Evolutionary conservation across 2,329 filamentous ascomycete genomes (phyloP), one percentile per base, ranked within the genome.

Genomic region (Colletotrichum sp.): DNA sequence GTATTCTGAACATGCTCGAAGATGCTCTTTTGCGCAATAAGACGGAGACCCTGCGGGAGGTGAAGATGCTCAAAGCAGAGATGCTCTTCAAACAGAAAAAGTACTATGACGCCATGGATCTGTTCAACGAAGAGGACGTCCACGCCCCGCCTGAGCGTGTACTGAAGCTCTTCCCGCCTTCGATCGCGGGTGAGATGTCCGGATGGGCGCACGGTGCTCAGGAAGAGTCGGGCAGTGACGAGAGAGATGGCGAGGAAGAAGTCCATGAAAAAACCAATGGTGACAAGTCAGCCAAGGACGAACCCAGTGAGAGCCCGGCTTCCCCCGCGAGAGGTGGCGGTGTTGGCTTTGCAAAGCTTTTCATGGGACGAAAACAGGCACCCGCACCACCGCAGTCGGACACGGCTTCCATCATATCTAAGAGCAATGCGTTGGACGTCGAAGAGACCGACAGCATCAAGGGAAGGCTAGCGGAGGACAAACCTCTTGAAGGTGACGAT

Each of bases 11-110:
- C 65, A 96, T 98, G 92, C 90, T 99, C 1, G 97, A 99, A 85
- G 96, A 98, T 84, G 98, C 96, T 0, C 87, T 99, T 26, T 88
- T 99, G 26, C 91, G 92, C 63, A 92, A 98, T 84, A 99, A 99
- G 85, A 89, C 90, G 10, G 93, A 94, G 66, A 93, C 95, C 12
- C 89, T 98, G 76, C 92, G 96, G 32, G 94, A 98, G 80, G 93
- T 98, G 80, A 98, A 96, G 86, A 97, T 98, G 87, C 90, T 94
- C 79, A 99, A 99, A 83, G 97, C 96, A 0, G 95, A 98, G 83
- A 87, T 89, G 16, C 87, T 99, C 6, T 99, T 99, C 81, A 92
- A 93, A 75, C 89, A 95, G 79, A 94, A 93, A 80, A 98, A 94
- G 82, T 99, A 96, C 82, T 91, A 94, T 52, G 93, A 96, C 66